Conservation (phyloP, 1,139 yeast genomes). For the Tardiomyces depauwii region DNA sequence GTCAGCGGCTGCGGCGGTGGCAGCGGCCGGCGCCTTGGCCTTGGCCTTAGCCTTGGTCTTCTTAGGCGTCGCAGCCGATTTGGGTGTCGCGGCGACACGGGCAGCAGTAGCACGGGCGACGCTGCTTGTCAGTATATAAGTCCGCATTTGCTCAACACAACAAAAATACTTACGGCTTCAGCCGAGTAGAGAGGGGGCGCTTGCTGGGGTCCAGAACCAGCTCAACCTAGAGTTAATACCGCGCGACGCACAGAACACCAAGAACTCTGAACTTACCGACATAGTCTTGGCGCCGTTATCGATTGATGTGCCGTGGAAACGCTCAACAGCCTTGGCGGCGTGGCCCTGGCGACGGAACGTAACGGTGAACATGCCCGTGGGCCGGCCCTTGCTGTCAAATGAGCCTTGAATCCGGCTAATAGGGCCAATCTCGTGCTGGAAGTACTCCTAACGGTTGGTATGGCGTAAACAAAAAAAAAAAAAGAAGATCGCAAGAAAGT, state of each 20-base stretch:
- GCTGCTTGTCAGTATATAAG: background rate
- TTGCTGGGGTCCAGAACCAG: background rate
- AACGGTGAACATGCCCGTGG: slow-evolving; percentile 86
- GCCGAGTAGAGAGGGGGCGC: background rate
- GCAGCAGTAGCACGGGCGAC: background rate
- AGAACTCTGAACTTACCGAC: slow-evolving; percentile 7
- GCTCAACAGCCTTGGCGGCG: slow-evolving; percentile 70
- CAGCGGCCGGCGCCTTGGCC: background rate
- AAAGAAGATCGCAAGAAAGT: background rate
- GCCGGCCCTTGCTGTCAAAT: slow-evolving; percentile 81
- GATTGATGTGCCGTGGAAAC: slow-evolving; percentile 87
- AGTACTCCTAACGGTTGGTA: slow-evolving; percentile 57
- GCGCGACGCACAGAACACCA: background rate
- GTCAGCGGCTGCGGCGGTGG: background rate
- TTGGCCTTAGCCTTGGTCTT: background rate
- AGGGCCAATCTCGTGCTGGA: slow-evolving; percentile 80
- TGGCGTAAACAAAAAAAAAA: background rate
- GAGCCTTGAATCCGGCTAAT: slow-evolving; percentile 60
- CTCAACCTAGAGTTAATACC: background rate
- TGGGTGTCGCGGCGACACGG: background rate
- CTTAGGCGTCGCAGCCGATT: background rate
- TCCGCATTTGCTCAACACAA: background rate
- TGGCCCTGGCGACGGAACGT: slow-evolving; percentile 56
- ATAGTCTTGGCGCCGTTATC: slow-evolving; percentile 76
- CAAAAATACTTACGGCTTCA: background rate